phyloP scores from a whole-genome alignment of 768 basidiomycete species.

The Termitomyces eurrhizus region DNA sequence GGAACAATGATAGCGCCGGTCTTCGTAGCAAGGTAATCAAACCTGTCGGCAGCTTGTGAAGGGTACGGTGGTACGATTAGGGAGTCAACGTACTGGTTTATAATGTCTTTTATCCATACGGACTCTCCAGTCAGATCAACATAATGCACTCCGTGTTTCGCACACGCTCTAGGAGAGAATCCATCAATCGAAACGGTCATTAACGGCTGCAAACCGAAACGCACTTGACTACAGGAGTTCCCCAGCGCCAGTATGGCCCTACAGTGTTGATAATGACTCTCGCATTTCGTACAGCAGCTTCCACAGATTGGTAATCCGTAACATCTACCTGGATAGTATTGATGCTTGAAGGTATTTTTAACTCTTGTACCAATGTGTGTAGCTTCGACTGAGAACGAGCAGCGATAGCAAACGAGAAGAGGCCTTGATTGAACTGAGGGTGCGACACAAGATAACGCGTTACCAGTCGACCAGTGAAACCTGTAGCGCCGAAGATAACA shows the following conservation, averaged over 20 bases:
- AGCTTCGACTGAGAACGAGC: constrained; percentile 68
- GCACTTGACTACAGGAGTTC: constrained; percentile 67
- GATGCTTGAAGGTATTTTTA: constrained; percentile 41
- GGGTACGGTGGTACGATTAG: not conserved
- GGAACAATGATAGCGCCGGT: constrained; percentile 76
- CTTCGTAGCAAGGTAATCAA: constrained; percentile 67
- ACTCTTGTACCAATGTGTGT: constrained; percentile 43
- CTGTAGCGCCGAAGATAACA: constrained; percentile 73
- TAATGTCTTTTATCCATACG: constrained; percentile 61
- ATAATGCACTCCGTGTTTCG: constrained; percentile 72
- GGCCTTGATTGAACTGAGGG: constrained; percentile 39
- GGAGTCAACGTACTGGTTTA: constrained; percentile 42
- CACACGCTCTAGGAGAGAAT: constrained; percentile 56
- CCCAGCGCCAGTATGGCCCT: constrained; percentile 72
- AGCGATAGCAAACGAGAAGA: constrained; percentile 66
- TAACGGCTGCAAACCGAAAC: constrained; percentile 17
- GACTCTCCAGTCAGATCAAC: constrained; percentile 81
- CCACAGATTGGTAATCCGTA: constrained; percentile 46
- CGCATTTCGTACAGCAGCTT: constrained; percentile 49
- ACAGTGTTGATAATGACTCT: constrained; percentile 75
- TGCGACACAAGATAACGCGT: constrained; percentile 64
- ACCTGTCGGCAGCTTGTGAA: constrained; percentile 34
- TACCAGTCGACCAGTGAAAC: constrained; percentile 69
- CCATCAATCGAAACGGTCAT: not conserved
- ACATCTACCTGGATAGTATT: constrained; percentile 56